phyloP scores from a whole-genome alignment of 768 basidiomycete genomes.

The Tulasnella sp. region DNA sequence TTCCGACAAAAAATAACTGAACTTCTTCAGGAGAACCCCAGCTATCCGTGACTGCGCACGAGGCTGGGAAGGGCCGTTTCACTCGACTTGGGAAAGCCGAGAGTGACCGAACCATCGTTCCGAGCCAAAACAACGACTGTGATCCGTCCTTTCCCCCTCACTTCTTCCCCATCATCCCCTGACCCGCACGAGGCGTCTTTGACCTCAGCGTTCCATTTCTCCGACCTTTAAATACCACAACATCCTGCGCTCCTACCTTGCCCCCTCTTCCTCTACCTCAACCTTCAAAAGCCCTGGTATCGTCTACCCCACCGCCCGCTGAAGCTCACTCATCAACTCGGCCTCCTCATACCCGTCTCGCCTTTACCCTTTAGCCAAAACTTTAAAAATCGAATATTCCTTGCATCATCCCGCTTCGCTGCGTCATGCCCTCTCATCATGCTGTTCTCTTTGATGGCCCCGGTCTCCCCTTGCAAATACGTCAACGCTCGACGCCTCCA shows the following conservation, averaged over 20 bases:
- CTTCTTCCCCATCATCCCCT: neutral
- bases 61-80: neutral
- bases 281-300: neutral
- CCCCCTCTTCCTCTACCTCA: neutral
- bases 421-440: neutral
- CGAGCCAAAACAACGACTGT: neutral
- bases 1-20: neutral
- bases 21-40: neutral
- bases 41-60: neutral
- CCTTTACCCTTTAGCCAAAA: neutral
- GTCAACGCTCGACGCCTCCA: neutral
- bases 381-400: neutral
- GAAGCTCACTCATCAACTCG: neutral
- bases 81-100: neutral
- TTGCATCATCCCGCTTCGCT: neutral
- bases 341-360: neutral
- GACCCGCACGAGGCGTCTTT: neutral
- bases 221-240: neutral
- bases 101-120: neutral
- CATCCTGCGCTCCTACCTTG: neutral
- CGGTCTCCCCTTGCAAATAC: neutral
- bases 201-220: neutral
- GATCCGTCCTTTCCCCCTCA: neutral
- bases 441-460: neutral
- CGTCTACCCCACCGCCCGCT: neutral